These are phyloP conservation scores for Dittrichia graveolens DNA, from an alignment of 129 eudicot genomes.

Conservation along the genomic window DNA sequence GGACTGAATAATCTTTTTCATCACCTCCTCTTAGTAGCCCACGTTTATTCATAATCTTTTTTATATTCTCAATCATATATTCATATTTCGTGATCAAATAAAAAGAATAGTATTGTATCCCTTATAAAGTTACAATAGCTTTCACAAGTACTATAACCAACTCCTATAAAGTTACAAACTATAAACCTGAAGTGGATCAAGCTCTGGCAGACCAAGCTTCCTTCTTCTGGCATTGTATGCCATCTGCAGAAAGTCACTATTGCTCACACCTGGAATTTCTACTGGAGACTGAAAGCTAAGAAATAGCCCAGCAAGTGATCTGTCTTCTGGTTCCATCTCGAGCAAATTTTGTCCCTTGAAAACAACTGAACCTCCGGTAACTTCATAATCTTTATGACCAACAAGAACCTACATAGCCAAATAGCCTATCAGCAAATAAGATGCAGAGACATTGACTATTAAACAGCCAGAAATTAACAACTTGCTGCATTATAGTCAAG, in stretches of 20 bases:
- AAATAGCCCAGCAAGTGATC: constrained; percentile 91
- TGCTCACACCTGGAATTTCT: constrained; percentile 97
- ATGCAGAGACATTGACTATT: neutral
- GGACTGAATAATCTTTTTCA: neutral
- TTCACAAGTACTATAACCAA: neutral
- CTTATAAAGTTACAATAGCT: neutral
- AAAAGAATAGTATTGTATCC: too few species aligned
- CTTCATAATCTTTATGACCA: constrained; percentile 94
- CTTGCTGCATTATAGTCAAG: neutral
- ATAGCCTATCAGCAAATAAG: neutral
- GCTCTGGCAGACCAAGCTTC: constrained; percentile 80
- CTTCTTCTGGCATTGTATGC: constrained; percentile 92
- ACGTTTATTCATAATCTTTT: neutral
- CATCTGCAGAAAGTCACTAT: constrained; percentile 86
- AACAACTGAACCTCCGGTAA: constrained; percentile 75
- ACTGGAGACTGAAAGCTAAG: constrained; percentile 97
- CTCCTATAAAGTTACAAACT: constrained; percentile 10
- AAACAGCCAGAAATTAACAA: neutral
- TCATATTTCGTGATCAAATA: neutral
- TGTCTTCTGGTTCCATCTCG: constrained; percentile 97
- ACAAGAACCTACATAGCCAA: constrained; percentile 70
- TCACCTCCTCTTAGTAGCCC: too few species aligned
- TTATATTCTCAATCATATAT: neutral
- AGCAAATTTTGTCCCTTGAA: constrained; percentile 91
- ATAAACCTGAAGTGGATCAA: constrained; percentile 88